Evolutionary conservation across 2,329 filamentous ascomycete species (phyloP).

Genomic region (Alternaria incomplexa): DNA sequence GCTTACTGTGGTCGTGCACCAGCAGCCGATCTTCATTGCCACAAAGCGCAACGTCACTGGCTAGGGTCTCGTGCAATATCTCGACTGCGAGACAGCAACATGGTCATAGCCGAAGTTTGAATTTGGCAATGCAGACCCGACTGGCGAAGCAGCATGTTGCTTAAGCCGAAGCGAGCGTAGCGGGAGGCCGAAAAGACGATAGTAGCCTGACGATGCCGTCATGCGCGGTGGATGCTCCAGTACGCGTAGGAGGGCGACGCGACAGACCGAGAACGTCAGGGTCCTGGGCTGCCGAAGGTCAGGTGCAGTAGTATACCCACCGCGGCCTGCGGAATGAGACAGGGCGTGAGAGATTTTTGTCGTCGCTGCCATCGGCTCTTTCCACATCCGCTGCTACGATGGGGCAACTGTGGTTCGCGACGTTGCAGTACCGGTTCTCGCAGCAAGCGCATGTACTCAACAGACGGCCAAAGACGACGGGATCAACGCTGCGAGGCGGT

Average conservation of each 20-base stretch:
- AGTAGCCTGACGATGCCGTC: slow-evolving; percentile 21
- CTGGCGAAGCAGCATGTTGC: slow-evolving; percentile 6
- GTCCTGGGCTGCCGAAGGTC: slow-evolving; percentile 30
- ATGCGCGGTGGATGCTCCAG: slow-evolving; percentile 29
- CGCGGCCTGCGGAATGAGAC: slow-evolving; percentile 29
- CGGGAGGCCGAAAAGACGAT: slow-evolving; percentile 8
- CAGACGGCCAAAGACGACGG: background rate
- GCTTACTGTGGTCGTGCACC: slow-evolving; percentile 18
- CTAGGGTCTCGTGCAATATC: background rate
- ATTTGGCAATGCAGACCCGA: slow-evolving; percentile 12
- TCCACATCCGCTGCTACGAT: background rate
- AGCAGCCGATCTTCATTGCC: slow-evolving; percentile 19
- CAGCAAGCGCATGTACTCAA: background rate
- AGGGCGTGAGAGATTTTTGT: slow-evolving; percentile 15
- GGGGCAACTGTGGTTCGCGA: background rate
- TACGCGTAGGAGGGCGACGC: slow-evolving; percentile 21
- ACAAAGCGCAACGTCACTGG: slow-evolving; percentile 23
- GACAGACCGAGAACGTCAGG: slow-evolving; percentile 29
- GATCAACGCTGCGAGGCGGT: background rate
- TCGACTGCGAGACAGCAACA: background rate
- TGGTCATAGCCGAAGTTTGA: slow-evolving; percentile 13
- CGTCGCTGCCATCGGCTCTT: background rate
- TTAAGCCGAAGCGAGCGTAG: slow-evolving; percentile 12
- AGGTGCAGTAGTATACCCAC: slow-evolving; percentile 33
- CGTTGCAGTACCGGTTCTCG: background rate